Conservation (phyloP, 352 stramenopile genomes). For the Globisporangium cylindrosporum region DNA sequence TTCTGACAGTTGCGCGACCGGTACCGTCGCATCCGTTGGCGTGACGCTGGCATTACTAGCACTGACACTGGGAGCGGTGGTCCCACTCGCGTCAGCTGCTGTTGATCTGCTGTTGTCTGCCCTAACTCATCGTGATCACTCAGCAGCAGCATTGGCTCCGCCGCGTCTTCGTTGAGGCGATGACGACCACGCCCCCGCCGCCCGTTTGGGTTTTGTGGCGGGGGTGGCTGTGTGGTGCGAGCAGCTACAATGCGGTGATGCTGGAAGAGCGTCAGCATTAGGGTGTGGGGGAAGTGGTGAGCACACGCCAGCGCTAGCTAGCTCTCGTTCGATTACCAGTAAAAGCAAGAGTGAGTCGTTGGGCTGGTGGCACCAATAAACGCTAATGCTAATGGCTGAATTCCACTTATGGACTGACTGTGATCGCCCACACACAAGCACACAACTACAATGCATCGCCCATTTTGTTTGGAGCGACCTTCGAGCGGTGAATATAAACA, state of each 20-base stretch:
- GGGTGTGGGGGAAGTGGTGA: background rate
- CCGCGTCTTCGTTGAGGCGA: constrained; percentile 1
- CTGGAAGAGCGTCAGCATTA: constrained; percentile 13
- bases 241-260: background rate
- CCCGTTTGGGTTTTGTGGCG: background rate
- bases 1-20: constrained; percentile 31
- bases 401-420: too few relatives aligned
- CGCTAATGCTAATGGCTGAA: too few relatives aligned
- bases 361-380: too few relatives aligned
- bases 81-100: background rate
- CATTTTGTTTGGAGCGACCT: too few relatives aligned
- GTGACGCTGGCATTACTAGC: background rate
- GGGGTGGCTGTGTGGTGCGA: background rate
- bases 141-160: background rate
- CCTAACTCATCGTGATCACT: background rate
- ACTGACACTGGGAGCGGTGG: too few relatives aligned
- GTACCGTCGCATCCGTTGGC: constrained; percentile 11
- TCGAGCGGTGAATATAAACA: too few relatives aligned
- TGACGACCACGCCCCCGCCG: background rate
- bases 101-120: background rate
- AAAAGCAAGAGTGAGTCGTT: background rate
- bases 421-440: too few relatives aligned
- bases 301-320: background rate
- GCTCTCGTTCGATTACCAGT: background rate
- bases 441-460: too few relatives aligned